Base-by-base conservation (phyloP, 106 monocot species). In the Dactylorhiza incarnata region DNA sequence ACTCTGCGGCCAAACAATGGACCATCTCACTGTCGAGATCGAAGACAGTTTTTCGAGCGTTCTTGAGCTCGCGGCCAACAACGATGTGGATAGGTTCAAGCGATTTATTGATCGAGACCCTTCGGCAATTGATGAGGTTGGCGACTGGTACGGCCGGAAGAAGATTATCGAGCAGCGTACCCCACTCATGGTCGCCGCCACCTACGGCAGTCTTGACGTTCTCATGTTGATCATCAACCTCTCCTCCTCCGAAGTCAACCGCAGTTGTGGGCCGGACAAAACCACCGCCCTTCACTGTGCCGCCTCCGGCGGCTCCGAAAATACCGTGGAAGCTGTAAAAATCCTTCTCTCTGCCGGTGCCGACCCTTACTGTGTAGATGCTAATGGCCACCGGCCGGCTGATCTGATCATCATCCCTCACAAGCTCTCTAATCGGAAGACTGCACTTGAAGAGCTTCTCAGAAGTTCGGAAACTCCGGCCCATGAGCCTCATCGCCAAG, bases 261-360 rank as follows among this genome's bases (percentile, higher is more conserved):
- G 81, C n/a, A 4, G 6, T 14, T 87, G 85, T 22, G 87, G 87
- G 45, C 29, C 69, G 0, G 92, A 93, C 12, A 76, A 73, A 43
- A 82, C 82, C 17, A 93, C 89, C n/a, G 92, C 89, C 51, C 85
- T 93, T 65, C 92, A 93, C 80, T 93, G 92, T 59, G 92, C 92
- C 3, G 92, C 92, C 7, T 85, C 89, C 12, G 85, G 89, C 2
- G 92, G 87, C 0, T 85, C 92, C 9, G 37, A 17, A 2, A 45
- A 56, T 24, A 87, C 85, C 3, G 81, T 80, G 11, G 87, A 85
- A 0, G 85, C 87, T 13, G 90, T 88, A 0, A 84, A 81, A 61
- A 65, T 90, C 11, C 68, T 90, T 14, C 81, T 93, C n/a, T 49
- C 80, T 0, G 83, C 89, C 0, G 89, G 93, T 4, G 92, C 92